Percentiles rank a stretch among this genome's conserved stretches.
Conservation (phyloP, 768 basidiomycete genomes). For the Lactifluus piperatus region DNA sequence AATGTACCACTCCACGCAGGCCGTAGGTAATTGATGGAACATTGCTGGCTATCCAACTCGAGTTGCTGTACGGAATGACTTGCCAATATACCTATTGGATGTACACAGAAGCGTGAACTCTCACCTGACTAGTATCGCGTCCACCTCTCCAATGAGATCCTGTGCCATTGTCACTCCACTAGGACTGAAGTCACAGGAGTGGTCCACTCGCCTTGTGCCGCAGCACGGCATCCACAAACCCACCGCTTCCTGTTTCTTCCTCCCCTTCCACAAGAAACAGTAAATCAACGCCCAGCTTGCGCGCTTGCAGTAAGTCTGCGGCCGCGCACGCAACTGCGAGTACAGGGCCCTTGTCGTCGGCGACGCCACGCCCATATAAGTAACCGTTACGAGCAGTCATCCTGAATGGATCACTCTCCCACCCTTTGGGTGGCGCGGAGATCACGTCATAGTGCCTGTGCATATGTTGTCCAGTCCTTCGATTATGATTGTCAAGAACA, state of each 20-base stretch:
- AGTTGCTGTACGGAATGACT: conserved; percentile 49
- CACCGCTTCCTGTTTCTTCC: conserved; percentile 88
- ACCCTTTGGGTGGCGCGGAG: conserved; percentile 60
- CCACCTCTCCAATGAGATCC: conserved; percentile 78
- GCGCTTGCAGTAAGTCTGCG: conserved; percentile 61
- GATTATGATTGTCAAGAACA: not conserved
- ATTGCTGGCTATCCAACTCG: conserved; percentile 92
- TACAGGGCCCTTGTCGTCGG: conserved; percentile 95
- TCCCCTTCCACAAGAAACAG: conserved; percentile 94
- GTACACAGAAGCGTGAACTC: conserved; percentile 1
- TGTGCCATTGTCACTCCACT: conserved; percentile 25
- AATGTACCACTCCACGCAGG: conserved; percentile 88
- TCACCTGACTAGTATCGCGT: conserved; percentile 83
- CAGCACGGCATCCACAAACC: conserved; percentile 71
- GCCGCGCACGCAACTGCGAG: conserved; percentile 87
- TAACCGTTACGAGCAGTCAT: conserved; percentile 81
- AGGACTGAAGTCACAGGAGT: not conserved
- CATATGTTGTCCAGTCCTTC: not conserved
- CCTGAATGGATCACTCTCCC: conserved; percentile 79
- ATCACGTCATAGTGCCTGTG: conserved; percentile 95
- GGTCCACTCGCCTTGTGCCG: conserved; percentile 55
- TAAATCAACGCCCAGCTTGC: conserved; percentile 76
- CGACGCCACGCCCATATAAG: conserved; percentile 83
- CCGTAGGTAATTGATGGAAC: conserved; percentile 94
- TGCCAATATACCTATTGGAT: not conserved